These are phyloP conservation scores for Schizochytrium sp. DNA, from an alignment of 108 stramenopile genomes.

Conservation along the genomic window DNA sequence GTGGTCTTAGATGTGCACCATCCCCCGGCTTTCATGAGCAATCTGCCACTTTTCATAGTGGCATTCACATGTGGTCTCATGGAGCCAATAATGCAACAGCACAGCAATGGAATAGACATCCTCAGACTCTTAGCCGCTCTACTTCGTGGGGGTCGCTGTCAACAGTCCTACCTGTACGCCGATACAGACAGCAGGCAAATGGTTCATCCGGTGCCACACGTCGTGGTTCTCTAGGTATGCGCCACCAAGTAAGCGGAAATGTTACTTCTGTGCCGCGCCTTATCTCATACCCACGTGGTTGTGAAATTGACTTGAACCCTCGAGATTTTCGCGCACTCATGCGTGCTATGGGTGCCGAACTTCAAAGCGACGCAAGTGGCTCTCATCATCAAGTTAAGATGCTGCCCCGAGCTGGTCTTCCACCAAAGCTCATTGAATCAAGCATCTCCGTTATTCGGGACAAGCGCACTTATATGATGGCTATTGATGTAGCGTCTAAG, in stretches of 20 bases:
- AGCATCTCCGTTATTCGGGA: background rate
- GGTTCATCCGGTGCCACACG: background rate
- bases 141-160: background rate
- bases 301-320: background rate
- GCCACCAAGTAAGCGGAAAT: background rate
- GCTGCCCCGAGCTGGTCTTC: background rate
- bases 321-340: background rate
- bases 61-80: too few relatives aligned
- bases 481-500: background rate
- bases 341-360: constrained; percentile 3
- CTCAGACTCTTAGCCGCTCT: background rate
- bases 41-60: too few relatives aligned
- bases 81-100: background rate
- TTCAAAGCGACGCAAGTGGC: background rate
- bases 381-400: background rate
- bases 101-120: background rate
- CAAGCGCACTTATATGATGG: constrained; percentile 33
- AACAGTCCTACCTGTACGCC: background rate
- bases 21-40: background rate
- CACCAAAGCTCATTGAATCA: background rate
- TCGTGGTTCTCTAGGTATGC: background rate
- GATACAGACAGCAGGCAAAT: background rate
- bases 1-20: background rate
- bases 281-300: background rate
- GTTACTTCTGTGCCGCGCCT: background rate